These are phyloP conservation scores for Tephrocybe rancida DNA, from an alignment of 768 basidiomycete genomes.

Conservation along the genomic window DNA sequence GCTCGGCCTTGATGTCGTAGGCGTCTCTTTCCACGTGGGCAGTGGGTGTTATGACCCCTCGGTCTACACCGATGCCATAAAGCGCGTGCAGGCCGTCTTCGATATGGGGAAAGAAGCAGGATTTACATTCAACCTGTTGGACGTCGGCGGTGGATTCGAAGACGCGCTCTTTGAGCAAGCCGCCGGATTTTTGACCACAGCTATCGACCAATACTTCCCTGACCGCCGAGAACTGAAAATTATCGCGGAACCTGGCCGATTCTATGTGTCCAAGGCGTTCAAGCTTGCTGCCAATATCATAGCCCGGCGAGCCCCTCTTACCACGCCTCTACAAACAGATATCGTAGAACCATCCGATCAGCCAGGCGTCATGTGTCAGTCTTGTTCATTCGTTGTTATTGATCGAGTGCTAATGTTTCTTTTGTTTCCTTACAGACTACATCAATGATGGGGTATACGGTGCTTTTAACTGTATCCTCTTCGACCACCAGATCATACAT, in stretches of 20 bases:
- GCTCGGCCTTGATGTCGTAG: constrained; percentile 83
- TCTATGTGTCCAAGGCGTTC: constrained; percentile 92
- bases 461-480: constrained; percentile 94
- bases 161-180: constrained; percentile 82
- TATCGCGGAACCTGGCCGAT: constrained; percentile 95
- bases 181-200: constrained; percentile 66
- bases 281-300: constrained; percentile 93
- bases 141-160: constrained; percentile 97
- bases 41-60: constrained; percentile 94
- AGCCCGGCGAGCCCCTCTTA: constrained; percentile 72
- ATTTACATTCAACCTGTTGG: constrained; percentile 81
- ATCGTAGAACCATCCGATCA: constrained; percentile 37
- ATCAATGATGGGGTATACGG: constrained; percentile 99
- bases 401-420: constrained; percentile 12
- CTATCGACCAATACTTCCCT: constrained; percentile 83
- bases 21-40: constrained; percentile 97
- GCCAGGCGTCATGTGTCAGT: constrained; percentile 87
- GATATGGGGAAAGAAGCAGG: constrained; percentile 84
- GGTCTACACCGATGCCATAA: constrained; percentile 88
- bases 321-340: constrained; percentile 27
- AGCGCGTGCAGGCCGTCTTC: constrained; percentile 81
- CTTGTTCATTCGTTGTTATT: background rate
- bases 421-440: constrained; percentile 66
- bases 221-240: constrained; percentile 68
- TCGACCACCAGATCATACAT: constrained; percentile 93